Base-by-base conservation (phyloP, 441 rosid species). In the Isatis lusitanica region DNA sequence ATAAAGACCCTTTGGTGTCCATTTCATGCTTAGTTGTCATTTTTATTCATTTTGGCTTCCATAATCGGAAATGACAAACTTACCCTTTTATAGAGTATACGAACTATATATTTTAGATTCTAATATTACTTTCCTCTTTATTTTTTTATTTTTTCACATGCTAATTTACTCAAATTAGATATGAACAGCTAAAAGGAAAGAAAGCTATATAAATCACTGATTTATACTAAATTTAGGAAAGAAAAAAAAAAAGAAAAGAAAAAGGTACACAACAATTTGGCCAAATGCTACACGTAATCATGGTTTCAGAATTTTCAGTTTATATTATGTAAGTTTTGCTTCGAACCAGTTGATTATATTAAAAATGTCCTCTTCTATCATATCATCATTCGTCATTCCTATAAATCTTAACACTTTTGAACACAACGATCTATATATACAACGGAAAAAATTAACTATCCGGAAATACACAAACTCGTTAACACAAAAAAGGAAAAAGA, bases 11-110 rank as follows among this genome's bases (percentile, higher is more conserved):
- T 52, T 60, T 60, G 56, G 11, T 65, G 68, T 77, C 80, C 57
- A 77, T 71, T 58, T 77, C 76, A 71, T 57, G 57, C 63, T 77
- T 70, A 16, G 80, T 77, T 77, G 80, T 77, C 80, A 65, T 12
- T 58, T 77, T 58, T 65, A 26, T 66, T 71, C 42, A 30, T 50
- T 70, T 47, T 71, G 56, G 61, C 18, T 51, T 59, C 63, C 58
- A 21, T 18, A 36, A 7, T 7, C 1, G 0, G 6, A 36, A 58
- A 64, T 47, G 74, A 75, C 70, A 44, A 55, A 6, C 16, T 4
- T 63, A 69, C 59, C 66, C 65, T 68, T 59, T 1, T 5, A 44
- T 18, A 44, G 15, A 13, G 10, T 56, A 35, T 26, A 46, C 60
- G 24, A 57, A 47, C 33, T 48, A 58, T 38, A 16, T 30, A 44